Base-by-base conservation (phyloP, 2,329 filamentous ascomycete species). In the Chaetomium sp. region DNA sequence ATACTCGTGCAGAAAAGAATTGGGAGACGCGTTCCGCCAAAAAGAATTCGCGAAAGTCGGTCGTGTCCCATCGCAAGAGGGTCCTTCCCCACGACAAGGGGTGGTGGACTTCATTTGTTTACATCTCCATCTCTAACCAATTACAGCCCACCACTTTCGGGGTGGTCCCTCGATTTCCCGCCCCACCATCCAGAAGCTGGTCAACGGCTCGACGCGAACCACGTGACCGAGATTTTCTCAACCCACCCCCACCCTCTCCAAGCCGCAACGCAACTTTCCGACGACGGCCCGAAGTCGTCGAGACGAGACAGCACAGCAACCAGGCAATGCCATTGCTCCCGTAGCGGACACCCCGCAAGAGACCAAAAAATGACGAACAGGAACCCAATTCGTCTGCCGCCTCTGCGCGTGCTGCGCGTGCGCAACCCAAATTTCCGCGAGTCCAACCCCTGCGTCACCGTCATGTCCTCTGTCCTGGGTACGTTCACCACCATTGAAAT, bases 401-500 rank as follows among this genome's bases (percentile, higher is more conserved):
- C 82, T 1, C 70, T 85, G 58, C 76, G 77, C 66, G 67, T 67
- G 38, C 74, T 84, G 52, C 79, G 79, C 59, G 79, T 84, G 59
- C 75, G 76, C 65, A 71, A 78, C 57, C 76, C 79, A 19, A 80
- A 79, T 69, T 73, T 72, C 57, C 64, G 71, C 61, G 67, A 72
- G 51, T 70, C 76, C 58, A 79, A 79, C 62, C 79, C 79, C 5
- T 84, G 81, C 65, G 68, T 82, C 49, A 67, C 70, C 47, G 72
- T 81, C 69, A 84, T 84, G 81, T 76, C 77, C 27, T 76, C 76
- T 12, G 79, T 84, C 14, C 74, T 84, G 38, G 74, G 79, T 82
- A 72, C 68, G 67, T 69, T 49, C 12, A 40, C 33, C 11, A 32
- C 43, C 27, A 34, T 7, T 46, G 19, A 12, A 27, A 27, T 12